Percentiles rank a stretch among this genome's conserved stretches.
Evolutionary conservation across 202 grass and related monocot genomes (phyloP).

Genomic region (Setaria italica): DNA sequence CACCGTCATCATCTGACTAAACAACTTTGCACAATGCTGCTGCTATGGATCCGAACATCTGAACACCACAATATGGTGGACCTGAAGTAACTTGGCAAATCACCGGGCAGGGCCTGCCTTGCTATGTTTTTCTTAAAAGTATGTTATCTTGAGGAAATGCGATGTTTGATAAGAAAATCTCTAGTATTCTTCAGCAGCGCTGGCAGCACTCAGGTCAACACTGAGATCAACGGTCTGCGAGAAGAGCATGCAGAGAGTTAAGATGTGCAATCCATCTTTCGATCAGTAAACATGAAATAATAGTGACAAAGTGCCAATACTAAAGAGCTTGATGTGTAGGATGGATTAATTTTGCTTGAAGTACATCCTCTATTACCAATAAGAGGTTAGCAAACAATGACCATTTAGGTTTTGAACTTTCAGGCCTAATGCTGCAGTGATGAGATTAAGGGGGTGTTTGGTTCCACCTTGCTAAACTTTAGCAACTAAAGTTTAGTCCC

Average conservation of each 20-base stretch:
- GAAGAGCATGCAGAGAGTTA: conserved; percentile 11
- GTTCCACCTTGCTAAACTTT: too few species aligned
- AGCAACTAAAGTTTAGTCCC: too few species aligned
- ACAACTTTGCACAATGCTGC: conserved; percentile 28
- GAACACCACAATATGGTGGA: background rate
- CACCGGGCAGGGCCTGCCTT: background rate
- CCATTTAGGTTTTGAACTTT: background rate
- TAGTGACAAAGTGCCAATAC: background rate
- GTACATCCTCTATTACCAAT: background rate
- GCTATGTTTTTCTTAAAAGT: conserved; percentile 12
- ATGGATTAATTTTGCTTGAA: background rate
- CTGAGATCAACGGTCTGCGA: conserved; percentile 72
- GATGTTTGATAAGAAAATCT: conserved; percentile 10
- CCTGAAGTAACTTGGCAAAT: background rate
- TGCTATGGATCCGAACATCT: conserved; percentile 1
- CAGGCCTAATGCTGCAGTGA: background rate
- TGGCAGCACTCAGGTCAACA: conserved; percentile 72
- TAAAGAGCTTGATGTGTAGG: background rate
- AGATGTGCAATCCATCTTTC: background rate
- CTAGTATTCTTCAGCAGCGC: conserved; percentile 80
- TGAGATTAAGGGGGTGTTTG: background rate
- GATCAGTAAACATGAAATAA: background rate
- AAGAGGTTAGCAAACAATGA: background rate
- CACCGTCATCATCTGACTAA: conserved; percentile 5
- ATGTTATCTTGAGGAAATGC: conserved; percentile 29